phyloP scores from a whole-genome alignment of 2,329 filamentous ascomycete species.

The Sclerotinia trifoliorum region DNA sequence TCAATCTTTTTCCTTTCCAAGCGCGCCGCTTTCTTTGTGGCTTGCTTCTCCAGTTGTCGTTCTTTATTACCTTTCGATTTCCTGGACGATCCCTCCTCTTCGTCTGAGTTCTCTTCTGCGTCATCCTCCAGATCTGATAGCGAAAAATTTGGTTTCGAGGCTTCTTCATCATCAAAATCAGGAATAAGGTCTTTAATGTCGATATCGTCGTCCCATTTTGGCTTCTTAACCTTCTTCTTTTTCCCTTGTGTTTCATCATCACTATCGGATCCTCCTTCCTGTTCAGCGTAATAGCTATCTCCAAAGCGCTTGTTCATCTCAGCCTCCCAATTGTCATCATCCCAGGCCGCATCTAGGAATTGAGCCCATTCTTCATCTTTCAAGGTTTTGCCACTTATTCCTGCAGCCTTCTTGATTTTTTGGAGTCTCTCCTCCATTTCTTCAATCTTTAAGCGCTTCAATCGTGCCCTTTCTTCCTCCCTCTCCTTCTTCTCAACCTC shows the following conservation, averaged over 20 bases:
- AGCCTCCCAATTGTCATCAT: slow-evolving; percentile 83
- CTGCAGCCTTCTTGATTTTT: slow-evolving; percentile 87
- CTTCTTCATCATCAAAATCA: slow-evolving; percentile 67
- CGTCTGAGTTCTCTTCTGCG: slow-evolving; percentile 46
- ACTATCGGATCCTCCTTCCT: slow-evolving; percentile 62
- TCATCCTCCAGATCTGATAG: slow-evolving; percentile 53
- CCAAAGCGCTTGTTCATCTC: slow-evolving; percentile 89
- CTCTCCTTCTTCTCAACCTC: slow-evolving; percentile 75
- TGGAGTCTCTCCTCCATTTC: slow-evolving; percentile 84
- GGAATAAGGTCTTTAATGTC: slow-evolving; percentile 91
- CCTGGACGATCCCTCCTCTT: slow-evolving; percentile 44
- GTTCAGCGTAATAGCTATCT: slow-evolving; percentile 81
- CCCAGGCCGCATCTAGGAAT: slow-evolving; percentile 84
- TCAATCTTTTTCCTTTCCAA: slow-evolving; percentile 82
- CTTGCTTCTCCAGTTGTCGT: slow-evolving; percentile 56
- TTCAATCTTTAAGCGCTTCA: slow-evolving; percentile 86
- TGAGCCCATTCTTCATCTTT: slow-evolving; percentile 79
- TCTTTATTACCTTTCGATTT: slow-evolving; percentile 61
- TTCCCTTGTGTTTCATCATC: slow-evolving; percentile 50
- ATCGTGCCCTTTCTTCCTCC: slow-evolving; percentile 75
- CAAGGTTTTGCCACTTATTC: slow-evolving; percentile 64
- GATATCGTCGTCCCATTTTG: slow-evolving; percentile 94
- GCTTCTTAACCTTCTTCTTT: slow-evolving; percentile 71
- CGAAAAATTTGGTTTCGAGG: slow-evolving; percentile 50
- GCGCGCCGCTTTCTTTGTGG: slow-evolving; percentile 69